Conservation (phyloP, 1,284 basidiomycete genomes). For the Ustilago tritici region DNA sequence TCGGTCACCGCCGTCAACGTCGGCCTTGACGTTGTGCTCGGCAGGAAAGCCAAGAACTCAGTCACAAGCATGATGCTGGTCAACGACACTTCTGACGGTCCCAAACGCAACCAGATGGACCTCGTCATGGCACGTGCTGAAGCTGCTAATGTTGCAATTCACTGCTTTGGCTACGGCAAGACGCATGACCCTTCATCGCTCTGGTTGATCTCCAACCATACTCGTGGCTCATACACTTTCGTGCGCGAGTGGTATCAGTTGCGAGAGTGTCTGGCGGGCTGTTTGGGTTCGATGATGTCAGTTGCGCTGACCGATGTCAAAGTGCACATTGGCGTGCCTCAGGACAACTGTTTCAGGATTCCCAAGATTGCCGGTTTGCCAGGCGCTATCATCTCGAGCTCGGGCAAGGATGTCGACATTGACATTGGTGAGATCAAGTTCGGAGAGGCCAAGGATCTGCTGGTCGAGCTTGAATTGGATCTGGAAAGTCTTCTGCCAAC, state of each 20-base stretch:
- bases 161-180: conserved; percentile 94
- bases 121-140: conserved; percentile 94
- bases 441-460: conserved; percentile 61
- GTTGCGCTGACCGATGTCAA: conserved; percentile 62
- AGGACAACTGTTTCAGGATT: conserved; percentile 62
- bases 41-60: conserved; percentile 89
- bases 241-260: conserved; percentile 66
- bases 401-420: conserved; percentile 92
- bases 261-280: conserved; percentile 63
- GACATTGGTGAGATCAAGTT: conserved; percentile 81
- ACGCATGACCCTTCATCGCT: conserved; percentile 96
- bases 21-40: conserved; percentile 85
- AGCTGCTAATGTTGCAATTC: conserved; percentile 93
- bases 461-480: conserved; percentile 65
- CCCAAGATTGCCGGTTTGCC: conserved; percentile 61
- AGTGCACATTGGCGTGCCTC: conserved; percentile 60
- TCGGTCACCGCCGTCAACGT: conserved; percentile 65
- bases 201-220: conserved; percentile 98
- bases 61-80: conserved; percentile 90
- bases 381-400: conserved; percentile 77
- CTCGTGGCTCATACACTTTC: conserved; percentile 89
- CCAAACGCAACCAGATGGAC: conserved; percentile 97
- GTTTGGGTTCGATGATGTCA: conserved; percentile 64
- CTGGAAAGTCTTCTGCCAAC: conserved; percentile 49
- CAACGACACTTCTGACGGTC: conserved; percentile 88